Evolutionary conservation across 2,329 filamentous ascomycete species (phyloP), one percentile per base, ranked within the genome.

Genomic region (Saccharata proteae): DNA sequence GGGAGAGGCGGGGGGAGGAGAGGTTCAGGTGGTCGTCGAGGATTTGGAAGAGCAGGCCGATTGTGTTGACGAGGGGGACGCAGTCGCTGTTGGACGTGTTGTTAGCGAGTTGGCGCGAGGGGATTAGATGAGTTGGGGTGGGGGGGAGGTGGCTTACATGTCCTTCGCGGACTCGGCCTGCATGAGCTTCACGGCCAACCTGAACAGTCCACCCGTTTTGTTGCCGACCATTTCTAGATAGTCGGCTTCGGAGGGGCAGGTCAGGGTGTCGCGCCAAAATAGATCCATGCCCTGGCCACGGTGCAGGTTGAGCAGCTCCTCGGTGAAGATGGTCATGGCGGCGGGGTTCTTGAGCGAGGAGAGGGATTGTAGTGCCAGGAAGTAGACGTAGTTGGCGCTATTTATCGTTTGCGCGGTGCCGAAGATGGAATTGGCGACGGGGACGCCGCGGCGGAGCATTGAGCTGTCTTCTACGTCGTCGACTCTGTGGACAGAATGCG

Each of bases 1-100:
- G 54, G 3, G 55, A 47, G 16, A 51, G 51, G 6, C 23, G 49
- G 23, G 61, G 52, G 32, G 55, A 57, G 10, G 26, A 26, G 25
- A 98, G 74, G 54, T 96, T 96, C 55, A 85, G 75, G 61, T 93
- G 93, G 67, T 98, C 90, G 62, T 88, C 82, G 45, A 81, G 74
- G 58, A 93, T 90, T 57, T 93, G 84, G 65, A 85, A 93, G 53
- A 90, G 75, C 34, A 90, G 72, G 18, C 84, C 84, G 36, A 92
- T 73, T 18, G 84, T 65, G 55, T 85, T 92, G 48, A 92, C 82
- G 12, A 98, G 73, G 12, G 83, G 78, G 19, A 84, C 72, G 57
- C 80, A 88, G 62, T 88, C 79, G 30, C 65, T 65, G 35, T 12
- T 10, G 7, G 10, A 11, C 33, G 38, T 20, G 20, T 20, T 24